Evolutionary conservation across 202 grass and related monocot species (phyloP), one percentile per base, ranked within the genome.

Genomic region (Digitaria exilis): DNA sequence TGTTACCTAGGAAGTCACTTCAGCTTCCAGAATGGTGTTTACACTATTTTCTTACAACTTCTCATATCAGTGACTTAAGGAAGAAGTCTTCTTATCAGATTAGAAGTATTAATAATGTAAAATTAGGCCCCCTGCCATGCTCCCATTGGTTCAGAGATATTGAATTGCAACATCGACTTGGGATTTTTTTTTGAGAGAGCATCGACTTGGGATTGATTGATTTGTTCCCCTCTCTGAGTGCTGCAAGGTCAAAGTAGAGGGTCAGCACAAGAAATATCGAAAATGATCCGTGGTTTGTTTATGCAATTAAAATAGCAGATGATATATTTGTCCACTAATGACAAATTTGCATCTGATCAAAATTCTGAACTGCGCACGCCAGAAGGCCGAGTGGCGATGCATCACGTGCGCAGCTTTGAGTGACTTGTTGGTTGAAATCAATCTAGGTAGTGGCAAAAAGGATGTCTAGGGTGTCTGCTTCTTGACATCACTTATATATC

Each of bases 191-290:
- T n/a, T n/a, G n/a, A n/a, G n/a, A n/a, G n/a, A n/a, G n/a, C n/a
- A n/a, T n/a, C n/a, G n/a, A n/a, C n/a, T 65, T 60, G 43, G 43
- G 19, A 86, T 16, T n/a, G 54, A 44, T 82, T 54, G 43, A 43
- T 41, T 55, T 76, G 41, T 71, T 71, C 34, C 44, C 52, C 14
- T n/a, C n/a, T n/a, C n/a, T n/a, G n/a, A n/a, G n/a, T 52, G 75
- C 29, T 82, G 72, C 57, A 50, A 82, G 58, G 78, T 78, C 79
- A 89, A 90, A 74, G 57, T 60, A 78, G 34, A 16, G 41, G 59
- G 69, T 31, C 75, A 84, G 39, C 80, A 87, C 26, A 90, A 87
- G 84, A 84, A 80, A 84, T 34, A 48, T 15, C 48, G 80, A 84
- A 76, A 76, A 48, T 29, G 69, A 83, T 54, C 0, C 51, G 16